Evolutionary conservation across 78 protist species (phyloP).

Genomic region (Polysphondylium violaceum): DNA sequence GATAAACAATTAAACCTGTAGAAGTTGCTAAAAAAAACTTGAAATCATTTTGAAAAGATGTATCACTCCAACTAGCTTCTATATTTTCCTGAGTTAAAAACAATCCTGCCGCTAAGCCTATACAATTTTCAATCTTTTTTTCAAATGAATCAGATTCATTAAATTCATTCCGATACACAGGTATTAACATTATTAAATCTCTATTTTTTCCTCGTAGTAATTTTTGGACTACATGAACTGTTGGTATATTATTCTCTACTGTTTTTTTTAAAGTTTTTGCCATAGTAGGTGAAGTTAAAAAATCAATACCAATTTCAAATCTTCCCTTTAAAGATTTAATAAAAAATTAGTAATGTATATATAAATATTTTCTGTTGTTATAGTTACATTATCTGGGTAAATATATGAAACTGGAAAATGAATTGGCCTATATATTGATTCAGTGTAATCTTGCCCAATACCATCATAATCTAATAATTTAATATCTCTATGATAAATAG

Average conservation of each 20-base stretch:
- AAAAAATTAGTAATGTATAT: background rate
- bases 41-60: conserved; percentile 19
- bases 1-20: conserved; percentile 22
- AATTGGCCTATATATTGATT: background rate
- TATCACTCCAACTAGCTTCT: conserved; percentile 2
- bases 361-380: background rate
- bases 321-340: background rate
- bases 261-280: background rate
- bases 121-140: background rate
- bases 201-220: background rate
- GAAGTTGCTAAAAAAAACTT: conserved; percentile 14
- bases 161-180: background rate
- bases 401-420: background rate
- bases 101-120: conserved; percentile 14
- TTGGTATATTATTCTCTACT: background rate
- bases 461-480: too few relatives aligned
- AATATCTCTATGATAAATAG: too few relatives aligned
- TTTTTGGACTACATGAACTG: background rate
- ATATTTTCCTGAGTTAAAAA: conserved; percentile 16
- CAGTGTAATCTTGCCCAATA: background rate
- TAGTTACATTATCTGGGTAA: background rate
- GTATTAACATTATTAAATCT: conserved; percentile 4
- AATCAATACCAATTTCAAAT: background rate
- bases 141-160: background rate
- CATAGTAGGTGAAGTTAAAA: background rate